Base-by-base conservation (phyloP, 306 rosid species). In the Acmispon strigosus region DNA sequence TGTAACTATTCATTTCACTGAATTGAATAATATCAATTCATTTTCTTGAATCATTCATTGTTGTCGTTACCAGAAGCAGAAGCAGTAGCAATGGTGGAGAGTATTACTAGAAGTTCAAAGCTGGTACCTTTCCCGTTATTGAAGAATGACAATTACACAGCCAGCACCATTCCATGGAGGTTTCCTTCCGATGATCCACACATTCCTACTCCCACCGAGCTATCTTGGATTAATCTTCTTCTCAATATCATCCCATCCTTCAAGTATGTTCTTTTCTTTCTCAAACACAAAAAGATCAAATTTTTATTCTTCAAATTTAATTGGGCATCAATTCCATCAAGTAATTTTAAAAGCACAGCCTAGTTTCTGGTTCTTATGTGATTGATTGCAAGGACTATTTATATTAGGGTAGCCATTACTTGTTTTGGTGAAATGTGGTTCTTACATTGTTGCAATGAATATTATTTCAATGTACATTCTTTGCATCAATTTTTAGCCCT, bases 191-290 rank as follows among this genome's bases (percentile, higher is more conserved):
- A 95, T 51, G 86, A 95, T 72, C 96, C 92, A 18, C 80, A 56
- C 73, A 71, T 82, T 54, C 76, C 92, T 8, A 91, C 96, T 42
- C 92, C 90, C 9, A 82, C 86, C 3, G 99, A 91, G 85, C 15
- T 91, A 2, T 65, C 89, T 3, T 95, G 99, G 97, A 85, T 95
- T 82, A 84, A 87, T 83, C 91, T 95, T 78, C 85, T 95, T 74
- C 68, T 34, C 78, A 79, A 81, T 51, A 65, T 80, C 70, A 85
- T 86, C 69, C 90, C 92, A 43, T 91, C 99, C 74, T 91, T 73
- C 96, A 91, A 84, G 97, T 89, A 78, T 58, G 62, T 51, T 49
- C 12, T 15, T 13, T 14, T 27, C 17, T 17, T 12, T 22, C 57
- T 13, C 14, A 10, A 59, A 69, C 16, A 1, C 7, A 7, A 32